A percentile compares a stretch with the other conserved stretches of the same genome.
Conservation (phyloP, 305 asterid species). For the Salvia sclarea region DNA sequence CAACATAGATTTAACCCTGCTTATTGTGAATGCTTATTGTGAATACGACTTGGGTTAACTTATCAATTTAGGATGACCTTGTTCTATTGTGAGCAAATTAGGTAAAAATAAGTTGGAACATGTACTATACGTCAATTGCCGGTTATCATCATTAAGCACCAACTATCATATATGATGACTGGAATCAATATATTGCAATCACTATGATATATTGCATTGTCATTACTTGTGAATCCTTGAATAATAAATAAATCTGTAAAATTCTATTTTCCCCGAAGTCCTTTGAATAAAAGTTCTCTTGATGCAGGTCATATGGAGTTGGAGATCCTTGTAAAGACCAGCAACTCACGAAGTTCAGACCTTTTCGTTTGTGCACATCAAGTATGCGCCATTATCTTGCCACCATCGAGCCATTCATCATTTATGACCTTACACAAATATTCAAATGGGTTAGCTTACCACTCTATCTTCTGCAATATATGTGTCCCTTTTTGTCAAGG, state of each 20-base stretch:
- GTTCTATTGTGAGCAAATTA: no score
- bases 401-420: not conserved
- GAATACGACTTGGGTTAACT: no score
- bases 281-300: constrained; percentile 2
- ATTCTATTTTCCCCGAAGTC: constrained; percentile 1
- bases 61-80: no score
- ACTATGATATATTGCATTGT: not conserved
- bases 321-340: constrained; percentile 11
- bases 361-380: constrained; percentile 9
- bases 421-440: not conserved
- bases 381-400: not conserved
- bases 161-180: not conserved
- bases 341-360: constrained; percentile 14
- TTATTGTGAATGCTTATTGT: no score
- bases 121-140: not conserved
- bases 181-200: not conserved
- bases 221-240: not conserved
- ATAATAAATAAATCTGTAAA: not conserved
- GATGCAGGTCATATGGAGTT: constrained; percentile 25
- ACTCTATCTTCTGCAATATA: constrained; percentile 2
- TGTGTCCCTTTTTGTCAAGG: not conserved
- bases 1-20: no score
- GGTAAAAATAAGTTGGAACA: no score
- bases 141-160: not conserved
- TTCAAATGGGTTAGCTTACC: constrained; percentile 23